Base-by-base conservation (phyloP, 1,284 basidiomycete species). In the Cryptococcus floricola region DNA sequence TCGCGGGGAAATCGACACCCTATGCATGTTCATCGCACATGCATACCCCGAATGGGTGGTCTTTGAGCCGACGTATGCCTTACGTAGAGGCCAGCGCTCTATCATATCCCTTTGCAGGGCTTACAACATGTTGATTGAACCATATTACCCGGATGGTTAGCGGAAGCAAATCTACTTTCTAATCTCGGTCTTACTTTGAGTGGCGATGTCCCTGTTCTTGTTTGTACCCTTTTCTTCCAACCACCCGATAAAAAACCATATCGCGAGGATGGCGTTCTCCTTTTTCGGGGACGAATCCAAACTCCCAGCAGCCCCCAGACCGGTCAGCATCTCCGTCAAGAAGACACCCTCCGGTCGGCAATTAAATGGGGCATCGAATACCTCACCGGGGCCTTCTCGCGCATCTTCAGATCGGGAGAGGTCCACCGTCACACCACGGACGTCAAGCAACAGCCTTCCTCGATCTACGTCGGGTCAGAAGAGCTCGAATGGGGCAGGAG, bases 241-340 rank as follows among this genome's bases (percentile, higher is more conserved):
- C 34, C 19, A 41, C 39, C 7, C 31, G 31, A 34, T 10, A 34
- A 34, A 56, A 58, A 43, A 55, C 57, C 8, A 50, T 43, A 23
- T 23, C 23, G 23, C 27, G 65, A 64, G 44, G 50, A 59, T n/a
- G 50, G 56, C 27, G 65, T 57, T 66, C 48, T 69, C 67, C 16
- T 68, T 70, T 48, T 70, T 70, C 54, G 64, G 64, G 44, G 55
- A 59, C 46, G 50, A 56, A 31, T 44, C 49, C 8, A 60, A 57
- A 54, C 54, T 56, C n/a, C 50, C 52, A 27, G 53, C 57, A 49
- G 58, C 58, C 41, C 57, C 37, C 42, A 58, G 12, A 48, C 62
- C 51, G 44, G 44, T 46, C 27, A 28, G 44, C 27, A 25, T 58
- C 12, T 58, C 64, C 25, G 55, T 62, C 34, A 65, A 61, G 46